Evolutionary conservation across 805 yeast species (phyloP).

Genomic region (Starmerella apicola): DNA sequence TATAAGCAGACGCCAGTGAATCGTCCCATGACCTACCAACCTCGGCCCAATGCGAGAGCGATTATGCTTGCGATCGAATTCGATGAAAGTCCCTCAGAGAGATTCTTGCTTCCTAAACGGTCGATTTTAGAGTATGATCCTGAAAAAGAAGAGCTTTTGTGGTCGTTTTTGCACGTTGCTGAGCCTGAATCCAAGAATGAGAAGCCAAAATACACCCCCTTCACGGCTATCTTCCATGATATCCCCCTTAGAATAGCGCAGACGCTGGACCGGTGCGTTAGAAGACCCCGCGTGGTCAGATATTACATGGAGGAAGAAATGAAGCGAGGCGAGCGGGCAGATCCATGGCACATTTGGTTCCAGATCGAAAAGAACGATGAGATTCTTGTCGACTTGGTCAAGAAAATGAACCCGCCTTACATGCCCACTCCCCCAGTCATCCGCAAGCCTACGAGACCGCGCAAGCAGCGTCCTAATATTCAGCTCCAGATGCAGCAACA

Average conservation of each 20-base stretch:
- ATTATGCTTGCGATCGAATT: constrained; percentile 68
- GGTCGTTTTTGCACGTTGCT: constrained; percentile 28
- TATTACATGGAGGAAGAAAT: constrained; percentile 50
- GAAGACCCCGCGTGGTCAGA: constrained; percentile 43
- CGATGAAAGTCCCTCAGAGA: constrained; percentile 60
- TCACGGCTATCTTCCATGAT: constrained; percentile 53
- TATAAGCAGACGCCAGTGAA: background rate
- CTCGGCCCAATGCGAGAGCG: constrained; percentile 14
- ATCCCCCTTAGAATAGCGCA: constrained; percentile 56
- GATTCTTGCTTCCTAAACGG: constrained; percentile 66
- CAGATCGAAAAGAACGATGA: constrained; percentile 37
- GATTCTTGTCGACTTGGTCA: constrained; percentile 22
- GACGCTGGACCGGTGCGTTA: constrained; percentile 53
- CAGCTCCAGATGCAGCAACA: constrained; percentile 1
- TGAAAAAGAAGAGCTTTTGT: constrained; percentile 27
- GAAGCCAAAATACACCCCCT: constrained; percentile 35
- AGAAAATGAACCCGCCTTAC: constrained; percentile 15
- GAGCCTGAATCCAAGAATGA: background rate
- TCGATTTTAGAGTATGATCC: constrained; percentile 48
- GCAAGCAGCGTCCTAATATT: constrained; percentile 12
- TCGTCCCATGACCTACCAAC: constrained; percentile 10
- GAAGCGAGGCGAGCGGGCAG: constrained; percentile 44
- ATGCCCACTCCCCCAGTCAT: constrained; percentile 13
- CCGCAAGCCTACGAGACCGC: constrained; percentile 11
- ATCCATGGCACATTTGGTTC: constrained; percentile 66